Conservation (phyloP, 177 flowering plant genomes). For the Vitis hybrid region DNA sequence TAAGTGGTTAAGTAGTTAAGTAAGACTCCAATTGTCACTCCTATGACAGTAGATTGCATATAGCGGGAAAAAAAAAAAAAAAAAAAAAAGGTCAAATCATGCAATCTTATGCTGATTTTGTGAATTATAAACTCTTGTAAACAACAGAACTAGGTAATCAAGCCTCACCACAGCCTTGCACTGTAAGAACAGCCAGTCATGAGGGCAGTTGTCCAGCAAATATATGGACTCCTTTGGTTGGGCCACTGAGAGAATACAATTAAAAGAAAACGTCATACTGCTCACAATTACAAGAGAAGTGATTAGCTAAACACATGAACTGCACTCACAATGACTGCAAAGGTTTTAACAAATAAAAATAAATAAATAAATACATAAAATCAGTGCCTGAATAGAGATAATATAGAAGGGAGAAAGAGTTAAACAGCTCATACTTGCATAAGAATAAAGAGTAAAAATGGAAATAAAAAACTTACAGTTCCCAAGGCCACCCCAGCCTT, state of each 20-base stretch:
- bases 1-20: too few relatives aligned
- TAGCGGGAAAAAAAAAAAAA: not conserved
- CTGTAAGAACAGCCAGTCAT: conserved; percentile 88
- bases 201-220: conserved; percentile 84
- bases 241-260: conserved; percentile 52
- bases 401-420: not conserved
- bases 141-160: not conserved
- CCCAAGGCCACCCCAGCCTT: conserved; percentile 99
- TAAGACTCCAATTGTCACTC: too few relatives aligned
- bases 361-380: not conserved
- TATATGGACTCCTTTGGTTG: conserved; percentile 73
- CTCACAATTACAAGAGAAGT: not conserved
- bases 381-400: not conserved
- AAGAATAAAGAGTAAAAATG: not conserved
- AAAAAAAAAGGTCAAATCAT: not conserved
- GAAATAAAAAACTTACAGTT: conserved; percentile 52
- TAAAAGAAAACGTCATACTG: not conserved
- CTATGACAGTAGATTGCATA: too few relatives aligned
- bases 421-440: not conserved
- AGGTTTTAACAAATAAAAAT: not conserved
- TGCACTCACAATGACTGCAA: too few relatives aligned
- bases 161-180: conserved; percentile 91
- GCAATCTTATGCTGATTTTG: not conserved
- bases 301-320: too few relatives aligned
- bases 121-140: not conserved